Percentiles rank a stretch among this genome's conserved stretches.
Conservation (phyloP, 2,329 filamentous ascomycete species). For the Stemphylium lycopersici region DNA sequence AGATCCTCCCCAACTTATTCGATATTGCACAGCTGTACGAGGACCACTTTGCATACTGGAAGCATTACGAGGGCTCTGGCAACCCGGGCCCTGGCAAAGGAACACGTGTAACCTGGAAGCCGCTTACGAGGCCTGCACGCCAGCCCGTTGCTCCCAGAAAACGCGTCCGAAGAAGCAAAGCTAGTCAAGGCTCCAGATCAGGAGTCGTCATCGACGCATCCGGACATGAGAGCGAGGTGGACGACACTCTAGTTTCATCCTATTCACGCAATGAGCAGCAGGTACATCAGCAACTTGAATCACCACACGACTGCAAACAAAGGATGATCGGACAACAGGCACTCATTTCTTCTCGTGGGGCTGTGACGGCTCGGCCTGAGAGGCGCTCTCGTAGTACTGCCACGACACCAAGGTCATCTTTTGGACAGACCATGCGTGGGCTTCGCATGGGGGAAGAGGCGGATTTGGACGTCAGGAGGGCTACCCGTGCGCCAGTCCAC, state of each 20-base stretch:
- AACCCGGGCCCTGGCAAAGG: conserved; percentile 28
- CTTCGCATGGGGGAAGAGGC: conserved; percentile 8
- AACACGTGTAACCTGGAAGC: conserved; percentile 32
- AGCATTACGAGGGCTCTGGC: conserved; percentile 30
- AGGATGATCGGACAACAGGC: not conserved
- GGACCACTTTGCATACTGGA: conserved; percentile 35
- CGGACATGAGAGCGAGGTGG: conserved; percentile 31
- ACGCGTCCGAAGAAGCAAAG: conserved; percentile 15
- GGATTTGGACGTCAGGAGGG: conserved; percentile 19
- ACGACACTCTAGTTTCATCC: conserved; percentile 16
- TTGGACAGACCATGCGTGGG: conserved; percentile 14
- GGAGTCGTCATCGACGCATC: conserved; percentile 13
- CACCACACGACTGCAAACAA: not conserved
- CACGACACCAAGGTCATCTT: conserved; percentile 8
- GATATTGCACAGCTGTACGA: conserved; percentile 37
- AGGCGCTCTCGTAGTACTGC: not conserved
- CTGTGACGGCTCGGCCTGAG: not conserved
- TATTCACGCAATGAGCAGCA: not conserved
- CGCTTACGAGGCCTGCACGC: conserved; percentile 25
- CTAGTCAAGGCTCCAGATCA: not conserved
- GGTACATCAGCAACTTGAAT: not conserved
- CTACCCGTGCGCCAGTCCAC: conserved; percentile 1
- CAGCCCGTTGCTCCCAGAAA: conserved; percentile 12
- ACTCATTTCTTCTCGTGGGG: not conserved
- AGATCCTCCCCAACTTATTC: conserved; percentile 38